phyloP scores from a whole-genome alignment of 1,284 basidiomycete species.

The Abortiporus biennis region DNA sequence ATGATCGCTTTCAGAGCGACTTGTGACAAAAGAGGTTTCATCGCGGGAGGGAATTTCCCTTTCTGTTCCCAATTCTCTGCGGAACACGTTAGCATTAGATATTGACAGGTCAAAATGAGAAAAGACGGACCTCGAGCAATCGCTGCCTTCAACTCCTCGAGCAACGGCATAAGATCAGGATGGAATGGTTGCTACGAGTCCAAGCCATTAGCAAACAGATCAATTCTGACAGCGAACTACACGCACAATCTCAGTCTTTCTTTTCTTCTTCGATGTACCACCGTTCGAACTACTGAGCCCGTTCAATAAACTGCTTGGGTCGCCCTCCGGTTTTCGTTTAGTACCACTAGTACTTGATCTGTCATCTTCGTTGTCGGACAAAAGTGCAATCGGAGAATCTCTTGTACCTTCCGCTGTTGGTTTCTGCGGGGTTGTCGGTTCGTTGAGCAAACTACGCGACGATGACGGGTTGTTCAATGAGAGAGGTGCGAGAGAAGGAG shows the following conservation, averaged over 20 bases:
- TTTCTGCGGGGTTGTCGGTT: conserved; percentile 2
- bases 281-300: conserved; percentile 8
- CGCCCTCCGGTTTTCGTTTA: conserved; percentile 24
- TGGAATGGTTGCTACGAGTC: conserved; percentile 50
- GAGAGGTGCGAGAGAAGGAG: conserved; percentile 14
- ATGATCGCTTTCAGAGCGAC: conserved; percentile 78
- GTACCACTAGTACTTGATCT: conserved; percentile 8
- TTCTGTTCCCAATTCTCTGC: conserved; percentile 68
- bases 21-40: conserved; percentile 70
- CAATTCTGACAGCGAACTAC: not conserved
- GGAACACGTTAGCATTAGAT: not conserved
- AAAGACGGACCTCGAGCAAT: conserved; percentile 48
- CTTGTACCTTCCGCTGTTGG: conserved; percentile 36
- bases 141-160: conserved; percentile 57
- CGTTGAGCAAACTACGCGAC: not conserved
- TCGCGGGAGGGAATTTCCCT: conserved; percentile 80
- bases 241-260: conserved; percentile 60
- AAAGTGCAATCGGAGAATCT: conserved; percentile 49
- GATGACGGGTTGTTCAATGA: conserved; percentile 5
- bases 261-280: conserved; percentile 45
- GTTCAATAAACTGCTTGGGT: conserved; percentile 3
- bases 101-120: not conserved
- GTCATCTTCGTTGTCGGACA: conserved; percentile 31
- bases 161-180: conserved; percentile 56
- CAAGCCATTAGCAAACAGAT: conserved; percentile 13